These are phyloP conservation scores for Parastagonospora avenae DNA, from an alignment of 2,329 filamentous ascomycete species.

Conservation along the genomic window DNA sequence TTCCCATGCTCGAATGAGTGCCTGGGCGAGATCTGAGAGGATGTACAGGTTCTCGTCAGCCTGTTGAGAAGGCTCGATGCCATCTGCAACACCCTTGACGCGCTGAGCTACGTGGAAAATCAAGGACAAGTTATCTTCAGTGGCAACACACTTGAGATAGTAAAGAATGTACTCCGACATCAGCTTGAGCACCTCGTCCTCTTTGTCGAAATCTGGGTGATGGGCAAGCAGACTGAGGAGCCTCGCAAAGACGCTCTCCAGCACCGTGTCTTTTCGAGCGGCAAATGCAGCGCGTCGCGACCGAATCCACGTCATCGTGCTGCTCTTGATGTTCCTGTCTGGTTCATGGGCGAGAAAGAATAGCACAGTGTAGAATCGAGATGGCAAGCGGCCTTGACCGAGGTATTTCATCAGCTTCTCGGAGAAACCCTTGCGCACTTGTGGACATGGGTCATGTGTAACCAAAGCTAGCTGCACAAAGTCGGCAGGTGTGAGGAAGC, in stretches of 20 bases:
- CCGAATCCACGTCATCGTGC: conserved; percentile 85
- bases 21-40: conserved; percentile 83
- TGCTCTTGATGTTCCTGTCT: conserved; percentile 70
- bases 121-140: conserved; percentile 82
- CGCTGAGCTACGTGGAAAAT: conserved; percentile 93
- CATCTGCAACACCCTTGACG: conserved; percentile 87
- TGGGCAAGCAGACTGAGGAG: conserved; percentile 88
- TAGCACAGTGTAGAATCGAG: conserved; percentile 85
- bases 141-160: conserved; percentile 82
- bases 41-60: conserved; percentile 78
- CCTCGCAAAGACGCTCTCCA: conserved; percentile 82
- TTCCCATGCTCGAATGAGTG: conserved; percentile 82
- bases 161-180: conserved; percentile 89
- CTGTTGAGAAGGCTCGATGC: conserved; percentile 62
- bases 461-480: conserved; percentile 85
- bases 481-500: conserved; percentile 70
- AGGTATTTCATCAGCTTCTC: conserved; percentile 91
- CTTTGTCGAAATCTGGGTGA: conserved; percentile 80
- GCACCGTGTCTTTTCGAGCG: conserved; percentile 60
- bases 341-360: conserved; percentile 95
- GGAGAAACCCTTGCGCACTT: conserved; percentile 80
- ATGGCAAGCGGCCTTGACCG: conserved; percentile 69
- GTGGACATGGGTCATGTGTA: conserved; percentile 74
- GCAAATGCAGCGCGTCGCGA: conserved; percentile 74
- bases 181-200: conserved; percentile 71